Evolutionary conservation across 2,329 filamentous ascomycete genomes (phyloP), one percentile per base, ranked within the genome.

Genomic region (Plenodomus biglobosus): DNA sequence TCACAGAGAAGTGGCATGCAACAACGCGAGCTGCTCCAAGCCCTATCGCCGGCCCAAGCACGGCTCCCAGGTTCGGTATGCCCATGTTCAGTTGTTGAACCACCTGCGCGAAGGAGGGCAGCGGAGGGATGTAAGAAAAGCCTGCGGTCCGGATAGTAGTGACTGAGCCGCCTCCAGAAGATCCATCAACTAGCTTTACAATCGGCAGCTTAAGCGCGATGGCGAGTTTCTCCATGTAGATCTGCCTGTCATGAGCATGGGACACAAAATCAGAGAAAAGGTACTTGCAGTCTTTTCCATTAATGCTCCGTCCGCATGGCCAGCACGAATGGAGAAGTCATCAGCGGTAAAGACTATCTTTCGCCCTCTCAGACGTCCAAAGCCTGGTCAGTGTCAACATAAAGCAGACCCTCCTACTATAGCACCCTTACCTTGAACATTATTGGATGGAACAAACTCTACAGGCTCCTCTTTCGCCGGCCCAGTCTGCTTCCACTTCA

Each of bases 171-270:
- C 84, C 83, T 1, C 84, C 84, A 0, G 80, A 84, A 18, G 78
- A 82, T 0, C 84, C 84, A 66, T 86, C 84, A 1, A 85, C 82
- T 5, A 86, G 73, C 58, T 86, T 86, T 4, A 86, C 66, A 37
- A 85, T 82, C 0, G 84, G 84, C 4, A 85, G 43, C 36, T 79
- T 78, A 47, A 85, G 57, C 5, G 78, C 74, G 34, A 86, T 67
- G 0, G 81, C 80, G 21, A 86, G 64, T 58, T 85, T 84, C 68
- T 86, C 84, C 62, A 83, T 76, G 57, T 85, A 85, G 18, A 83
- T 66, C 68, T 71, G 35, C 19, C 1, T 1, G 2, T 4, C 2
- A 24, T 70, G n/a, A 69, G 62, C 22, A 38, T n/a, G 2, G n/a
- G 5, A 16, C 27, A 13, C 13, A 3, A 30, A 2, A 1, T 13